These are phyloP conservation scores for Prinsepia uniflora DNA, from an alignment of 306 rosid species.

Conservation along the genomic window DNA sequence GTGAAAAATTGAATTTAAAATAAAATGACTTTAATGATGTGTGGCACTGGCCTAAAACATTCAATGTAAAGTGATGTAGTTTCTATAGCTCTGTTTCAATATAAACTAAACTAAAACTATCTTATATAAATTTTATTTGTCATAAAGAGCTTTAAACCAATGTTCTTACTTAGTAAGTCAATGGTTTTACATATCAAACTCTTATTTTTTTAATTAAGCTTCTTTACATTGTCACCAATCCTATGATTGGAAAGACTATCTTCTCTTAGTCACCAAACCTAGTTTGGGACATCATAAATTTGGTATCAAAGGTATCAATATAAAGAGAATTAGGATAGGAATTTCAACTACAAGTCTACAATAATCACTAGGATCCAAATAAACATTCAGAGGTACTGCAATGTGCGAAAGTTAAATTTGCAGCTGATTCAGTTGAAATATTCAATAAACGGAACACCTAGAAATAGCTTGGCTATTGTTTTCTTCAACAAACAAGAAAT, in stretches of 20 bases:
- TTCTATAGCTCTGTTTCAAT: background rate
- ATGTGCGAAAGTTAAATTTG: background rate
- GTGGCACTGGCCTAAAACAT: background rate
- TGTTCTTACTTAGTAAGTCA: background rate
- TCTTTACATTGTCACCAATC: background rate
- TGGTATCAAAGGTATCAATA: background rate
- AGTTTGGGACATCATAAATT: background rate
- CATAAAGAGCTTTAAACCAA: background rate
- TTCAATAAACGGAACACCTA: background rate
- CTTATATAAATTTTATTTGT: background rate
- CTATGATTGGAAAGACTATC: background rate
- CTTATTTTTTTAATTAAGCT: background rate
- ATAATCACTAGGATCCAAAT: background rate
- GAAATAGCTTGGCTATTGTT: background rate
- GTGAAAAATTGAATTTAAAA: background rate
- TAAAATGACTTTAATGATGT: background rate
- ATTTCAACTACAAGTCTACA: background rate
- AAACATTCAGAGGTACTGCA: background rate
- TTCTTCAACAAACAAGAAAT: background rate
- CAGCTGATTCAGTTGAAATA: background rate
- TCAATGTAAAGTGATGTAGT: background rate
- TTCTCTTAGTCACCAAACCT: slow-evolving; percentile 1
- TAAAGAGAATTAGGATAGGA: background rate
- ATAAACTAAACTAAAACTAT: background rate
- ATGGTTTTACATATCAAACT: background rate